Conservation (phyloP, 2,329 filamentous ascomycete genomes). For the Thielaviopsis euricoi region DNA sequence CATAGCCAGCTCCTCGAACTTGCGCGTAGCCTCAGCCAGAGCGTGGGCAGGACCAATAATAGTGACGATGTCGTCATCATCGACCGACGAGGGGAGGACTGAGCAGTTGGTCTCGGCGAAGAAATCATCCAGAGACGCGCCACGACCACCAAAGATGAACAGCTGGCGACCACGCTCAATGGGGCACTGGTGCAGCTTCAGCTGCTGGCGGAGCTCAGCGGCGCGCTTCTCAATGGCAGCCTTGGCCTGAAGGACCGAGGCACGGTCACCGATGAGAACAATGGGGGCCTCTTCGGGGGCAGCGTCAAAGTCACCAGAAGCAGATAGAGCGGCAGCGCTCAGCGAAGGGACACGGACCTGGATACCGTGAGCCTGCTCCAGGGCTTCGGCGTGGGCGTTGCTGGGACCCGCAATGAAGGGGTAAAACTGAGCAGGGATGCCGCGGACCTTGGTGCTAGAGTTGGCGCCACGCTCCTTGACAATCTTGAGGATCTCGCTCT, state of each 20-base stretch:
- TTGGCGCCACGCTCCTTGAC: slow-evolving; percentile 73
- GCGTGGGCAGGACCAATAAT: slow-evolving; percentile 65
- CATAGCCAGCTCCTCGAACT: slow-evolving; percentile 74
- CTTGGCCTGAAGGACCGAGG: slow-evolving; percentile 62
- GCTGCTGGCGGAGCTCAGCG: slow-evolving; percentile 55
- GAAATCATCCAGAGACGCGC: slow-evolving; percentile 69
- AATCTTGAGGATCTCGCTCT: slow-evolving; percentile 71
- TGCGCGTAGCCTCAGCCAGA: slow-evolving; percentile 60
- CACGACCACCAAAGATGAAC: slow-evolving; percentile 80
- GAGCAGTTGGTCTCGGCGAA: slow-evolving; percentile 80
- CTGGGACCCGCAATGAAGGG: slow-evolving; percentile 80
- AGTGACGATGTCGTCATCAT: slow-evolving; percentile 69
- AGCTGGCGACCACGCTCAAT: slow-evolving; percentile 82
- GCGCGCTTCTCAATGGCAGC: slow-evolving; percentile 67
- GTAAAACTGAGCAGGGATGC: slow-evolving; percentile 82
- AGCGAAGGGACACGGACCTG: slow-evolving; percentile 59
- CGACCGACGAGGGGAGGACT: slow-evolving; percentile 61
- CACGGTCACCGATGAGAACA: slow-evolving; percentile 69
- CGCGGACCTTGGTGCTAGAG: slow-evolving; percentile 64
- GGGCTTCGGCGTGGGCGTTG: slow-evolving; percentile 46
- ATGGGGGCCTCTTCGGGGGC: slow-evolving; percentile 58
- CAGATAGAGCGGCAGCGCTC: slow-evolving; percentile 37
- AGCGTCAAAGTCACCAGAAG: slow-evolving; percentile 53
- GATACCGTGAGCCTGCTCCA: slow-evolving; percentile 65
- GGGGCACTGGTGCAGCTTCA: slow-evolving; percentile 62